phyloP scores from a whole-genome alignment of 2,329 filamentous ascomycete species.

The Sclerotinia sclerotiorum region DNA sequence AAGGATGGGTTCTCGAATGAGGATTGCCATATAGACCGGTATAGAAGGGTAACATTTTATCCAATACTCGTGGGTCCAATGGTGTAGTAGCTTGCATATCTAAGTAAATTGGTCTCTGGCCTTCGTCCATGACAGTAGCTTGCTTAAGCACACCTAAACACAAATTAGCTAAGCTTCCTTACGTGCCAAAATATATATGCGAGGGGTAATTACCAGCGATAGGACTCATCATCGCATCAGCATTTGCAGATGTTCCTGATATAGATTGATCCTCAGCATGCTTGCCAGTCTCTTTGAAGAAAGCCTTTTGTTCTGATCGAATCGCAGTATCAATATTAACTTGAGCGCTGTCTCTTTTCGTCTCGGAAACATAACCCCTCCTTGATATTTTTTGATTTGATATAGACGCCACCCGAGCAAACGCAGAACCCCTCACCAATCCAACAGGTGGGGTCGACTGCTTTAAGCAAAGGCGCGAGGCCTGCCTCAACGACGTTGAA shows the following conservation, averaged over 20 bases:
- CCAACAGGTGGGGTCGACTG: constrained; percentile 33
- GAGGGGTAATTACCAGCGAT: constrained; percentile 56
- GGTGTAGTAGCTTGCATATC: constrained; percentile 98
- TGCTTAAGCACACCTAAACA: constrained; percentile 76
- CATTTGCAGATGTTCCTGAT: constrained; percentile 34
- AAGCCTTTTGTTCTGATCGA: constrained; percentile 81
- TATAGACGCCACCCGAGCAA: constrained; percentile 31
- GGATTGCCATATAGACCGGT: constrained; percentile 95
- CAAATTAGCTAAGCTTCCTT: constrained; percentile 30
- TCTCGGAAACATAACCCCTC: constrained; percentile 80
- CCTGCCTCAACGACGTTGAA: constrained; percentile 39
- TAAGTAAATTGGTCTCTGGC: constrained; percentile 90
- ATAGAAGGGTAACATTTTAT: constrained; percentile 94
- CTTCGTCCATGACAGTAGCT: constrained; percentile 89
- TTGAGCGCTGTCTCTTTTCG: constrained; percentile 75
- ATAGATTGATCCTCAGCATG: constrained; percentile 35
- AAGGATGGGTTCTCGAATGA: constrained; percentile 94
- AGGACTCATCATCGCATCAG: constrained; percentile 72
- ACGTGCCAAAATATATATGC: constrained; percentile 23
- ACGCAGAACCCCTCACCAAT: constrained; percentile 33
- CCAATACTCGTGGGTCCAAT: constrained; percentile 88
- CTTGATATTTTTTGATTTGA: constrained; percentile 37
- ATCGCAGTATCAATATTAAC: constrained; percentile 82
- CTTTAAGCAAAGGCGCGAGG: constrained; percentile 39
- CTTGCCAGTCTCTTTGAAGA: constrained; percentile 54